These are phyloP conservation scores for Picea abies DNA, from an alignment of 83 land plant species.

Conservation along the genomic window DNA sequence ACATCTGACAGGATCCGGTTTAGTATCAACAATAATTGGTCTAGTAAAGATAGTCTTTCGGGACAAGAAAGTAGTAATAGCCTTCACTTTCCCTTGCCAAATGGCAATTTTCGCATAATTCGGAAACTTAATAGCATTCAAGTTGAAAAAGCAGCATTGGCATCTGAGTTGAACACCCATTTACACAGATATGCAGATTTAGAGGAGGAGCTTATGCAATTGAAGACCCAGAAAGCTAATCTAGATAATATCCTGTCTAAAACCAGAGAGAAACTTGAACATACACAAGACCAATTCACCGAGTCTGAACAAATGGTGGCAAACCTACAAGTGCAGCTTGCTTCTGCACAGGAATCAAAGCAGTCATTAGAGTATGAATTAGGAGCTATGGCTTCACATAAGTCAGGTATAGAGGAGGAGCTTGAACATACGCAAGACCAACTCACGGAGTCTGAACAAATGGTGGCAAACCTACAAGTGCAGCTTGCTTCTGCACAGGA, in stretches of 20 bases:
- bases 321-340: slow-evolving; percentile 22
- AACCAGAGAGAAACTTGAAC: slow-evolving; percentile 16
- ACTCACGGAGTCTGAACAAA: slow-evolving; percentile 17
- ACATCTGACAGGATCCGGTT: neutral
- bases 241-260: slow-evolving; percentile 21
- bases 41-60: neutral
- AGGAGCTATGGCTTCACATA: slow-evolving; percentile 7
- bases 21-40: slow-evolving; percentile 13
- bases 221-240: slow-evolving; percentile 22
- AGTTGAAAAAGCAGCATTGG: slow-evolving; percentile 17
- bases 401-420: slow-evolving; percentile 22
- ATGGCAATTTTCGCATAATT: slow-evolving; percentile 15
- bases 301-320: slow-evolving; percentile 15
- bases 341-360: slow-evolving; percentile 19
- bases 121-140: slow-evolving; percentile 18
- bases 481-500: slow-evolving; percentile 19
- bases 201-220: slow-evolving; percentile 29
- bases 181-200: slow-evolving; percentile 17
- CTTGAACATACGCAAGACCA: slow-evolving; percentile 14
- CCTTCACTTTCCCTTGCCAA: neutral
- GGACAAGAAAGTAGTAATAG: slow-evolving; percentile 1
- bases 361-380: slow-evolving; percentile 18
- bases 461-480: slow-evolving; percentile 18
- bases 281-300: slow-evolving; percentile 11
- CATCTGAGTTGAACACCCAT: slow-evolving; percentile 21